Evolutionary conservation across 2,329 filamentous ascomycete species (phyloP), one percentile per base, ranked within the genome.

Genomic region (Sporothrix inflata): DNA sequence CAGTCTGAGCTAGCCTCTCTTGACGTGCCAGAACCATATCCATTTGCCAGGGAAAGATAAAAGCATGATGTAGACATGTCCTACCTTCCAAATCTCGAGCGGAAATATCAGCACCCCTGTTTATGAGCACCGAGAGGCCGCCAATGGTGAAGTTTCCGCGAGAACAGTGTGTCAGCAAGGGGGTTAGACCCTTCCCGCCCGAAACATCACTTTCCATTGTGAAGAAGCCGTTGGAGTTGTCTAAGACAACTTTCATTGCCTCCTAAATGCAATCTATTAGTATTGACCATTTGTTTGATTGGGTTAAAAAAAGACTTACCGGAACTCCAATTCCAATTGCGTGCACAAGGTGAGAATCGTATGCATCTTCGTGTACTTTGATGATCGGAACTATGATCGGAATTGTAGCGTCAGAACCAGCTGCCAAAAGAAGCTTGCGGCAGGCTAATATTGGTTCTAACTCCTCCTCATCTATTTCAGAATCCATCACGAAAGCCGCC

Each of bases 111-210:
- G 49, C 49, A 27, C n/a, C 49, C 11, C 49, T 53, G 49, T 53
- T 19, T 53, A 53, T 6, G 9, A 53, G 49, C 1, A 53, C n/a
- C n/a, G 49, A 53, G 8, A 53, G 49, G 49, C 49, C 7, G 21
- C 12, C 49, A 27, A 53, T 6, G 49, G 2, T 53, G 49, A 53
- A 53, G n/a, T 11, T n/a, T 19, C 49, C 21, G 49, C 19, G 2
- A 53, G 7, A 21, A 53, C 49, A 53, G n/a, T 53, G 49, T 9
- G n/a, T 5, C 4, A 53, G 49, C 21, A 53, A 53, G 49, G 49
- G 49, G 6, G 49, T 53, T 11, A n/a, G 1, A 8, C 8, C 21
- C 49, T 4, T 27, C 19, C 49, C 1, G n/a, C 0, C 78, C 81
- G 30, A 34, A 60, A 38, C 8, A 38, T 19, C 12, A 21, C 55